Conservation (phyloP, 805 yeast species). For the Hanseniaspora pseudoguilliermondii region DNA sequence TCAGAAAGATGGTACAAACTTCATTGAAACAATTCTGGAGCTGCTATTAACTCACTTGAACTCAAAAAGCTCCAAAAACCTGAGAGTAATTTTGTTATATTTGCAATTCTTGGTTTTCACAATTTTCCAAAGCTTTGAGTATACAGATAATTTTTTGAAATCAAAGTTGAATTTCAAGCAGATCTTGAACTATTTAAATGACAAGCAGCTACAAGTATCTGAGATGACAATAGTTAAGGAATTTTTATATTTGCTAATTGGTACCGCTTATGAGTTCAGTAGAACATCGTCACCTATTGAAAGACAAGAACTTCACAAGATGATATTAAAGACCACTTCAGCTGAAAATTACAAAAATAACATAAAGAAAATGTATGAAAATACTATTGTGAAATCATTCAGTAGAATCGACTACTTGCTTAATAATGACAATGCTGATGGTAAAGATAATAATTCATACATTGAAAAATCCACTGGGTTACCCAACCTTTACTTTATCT, state of each 20-base stretch:
- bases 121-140: slow-evolving; percentile 64
- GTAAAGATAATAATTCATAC: slow-evolving; percentile 43
- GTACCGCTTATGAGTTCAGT: slow-evolving; percentile 75
- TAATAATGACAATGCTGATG: slow-evolving; percentile 28
- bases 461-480: slow-evolving; percentile 37
- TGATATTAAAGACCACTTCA: slow-evolving; percentile 64
- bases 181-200: slow-evolving; percentile 51
- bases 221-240: slow-evolving; percentile 55
- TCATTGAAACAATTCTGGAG: slow-evolving; percentile 68
- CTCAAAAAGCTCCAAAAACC: slow-evolving; percentile 35
- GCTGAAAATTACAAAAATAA: slow-evolving; percentile 64
- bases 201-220: slow-evolving; percentile 29
- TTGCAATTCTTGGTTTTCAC: slow-evolving; percentile 60
- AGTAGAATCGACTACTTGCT: slow-evolving; percentile 37
- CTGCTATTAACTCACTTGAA: slow-evolving; percentile 53
- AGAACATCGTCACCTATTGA: slow-evolving; percentile 39
- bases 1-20: slow-evolving; percentile 52
- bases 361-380: slow-evolving; percentile 59
- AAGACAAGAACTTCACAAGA: slow-evolving; percentile 45
- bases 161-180: slow-evolving; percentile 58
- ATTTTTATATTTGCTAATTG: slow-evolving; percentile 55
- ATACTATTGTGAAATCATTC: slow-evolving; percentile 41
- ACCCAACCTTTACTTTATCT: slow-evolving; percentile 67
- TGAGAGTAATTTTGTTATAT: slow-evolving; percentile 67
- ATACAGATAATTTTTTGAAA: slow-evolving; percentile 60